phyloP scores from a whole-genome alignment of 768 basidiomycete species.

The Boletus coccyginus region DNA sequence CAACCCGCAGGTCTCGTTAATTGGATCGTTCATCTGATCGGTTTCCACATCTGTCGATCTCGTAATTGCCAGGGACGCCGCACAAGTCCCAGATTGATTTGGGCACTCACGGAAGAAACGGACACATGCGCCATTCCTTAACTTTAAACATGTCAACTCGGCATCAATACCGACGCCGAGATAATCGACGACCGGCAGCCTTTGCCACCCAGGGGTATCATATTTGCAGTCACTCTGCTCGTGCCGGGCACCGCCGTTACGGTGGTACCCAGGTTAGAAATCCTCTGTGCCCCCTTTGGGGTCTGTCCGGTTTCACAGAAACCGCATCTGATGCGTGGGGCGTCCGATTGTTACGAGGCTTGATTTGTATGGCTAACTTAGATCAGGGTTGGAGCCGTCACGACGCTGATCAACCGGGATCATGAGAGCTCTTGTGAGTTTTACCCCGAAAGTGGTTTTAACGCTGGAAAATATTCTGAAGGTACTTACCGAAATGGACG shows the following conservation, averaged over 20 bases:
- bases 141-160: constrained; percentile 23
- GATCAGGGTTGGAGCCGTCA: constrained; percentile 19
- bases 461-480: constrained; percentile 16
- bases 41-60: constrained; percentile 21
- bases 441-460: constrained; percentile 18
- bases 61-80: constrained; percentile 25
- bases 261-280: constrained; percentile 20
- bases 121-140: constrained; percentile 9
- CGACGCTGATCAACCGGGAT: constrained; percentile 15
- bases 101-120: constrained; percentile 23
- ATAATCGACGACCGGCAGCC: constrained; percentile 19
- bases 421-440: constrained; percentile 14
- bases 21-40: constrained; percentile 18
- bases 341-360: constrained; percentile 10
- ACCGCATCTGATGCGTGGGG: constrained; percentile 14
- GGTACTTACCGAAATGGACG: constrained; percentile 23
- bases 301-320: constrained; percentile 13
- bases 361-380: constrained; percentile 8
- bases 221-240: constrained; percentile 13
- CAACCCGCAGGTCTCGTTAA: constrained; percentile 17
- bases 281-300: constrained; percentile 2
- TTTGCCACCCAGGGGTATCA: constrained; percentile 6
- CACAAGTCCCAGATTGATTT: constrained; percentile 18
- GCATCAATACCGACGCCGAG: constrained; percentile 22
- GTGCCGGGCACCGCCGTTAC: constrained; percentile 26